phyloP scores from a whole-genome alignment of 495 filamentous ascomycete species.

The Delitschia confertaspora region DNA sequence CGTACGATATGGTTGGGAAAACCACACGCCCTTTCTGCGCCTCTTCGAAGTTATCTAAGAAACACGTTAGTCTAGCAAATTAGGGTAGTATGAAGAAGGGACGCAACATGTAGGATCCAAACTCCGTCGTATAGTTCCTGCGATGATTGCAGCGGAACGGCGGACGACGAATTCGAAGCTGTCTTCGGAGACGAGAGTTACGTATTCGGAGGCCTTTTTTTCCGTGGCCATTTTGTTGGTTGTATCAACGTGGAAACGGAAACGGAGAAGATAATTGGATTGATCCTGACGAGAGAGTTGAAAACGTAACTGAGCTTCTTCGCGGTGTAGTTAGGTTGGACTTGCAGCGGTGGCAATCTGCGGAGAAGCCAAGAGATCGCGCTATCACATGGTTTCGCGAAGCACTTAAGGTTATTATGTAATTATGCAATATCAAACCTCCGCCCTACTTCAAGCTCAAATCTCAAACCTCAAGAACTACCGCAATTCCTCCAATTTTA shows the following conservation, averaged over 20 bases:
- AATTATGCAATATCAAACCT: background rate
- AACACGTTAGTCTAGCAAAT: no score
- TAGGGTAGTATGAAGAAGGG: no score
- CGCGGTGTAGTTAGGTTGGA: no score
- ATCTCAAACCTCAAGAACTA: background rate
- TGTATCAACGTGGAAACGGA: no score
- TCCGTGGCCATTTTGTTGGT: no score
- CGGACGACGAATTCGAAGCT: conserved; percentile 82
- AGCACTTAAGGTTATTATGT: background rate
- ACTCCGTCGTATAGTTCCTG: conserved; percentile 75
- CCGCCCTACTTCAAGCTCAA: conserved; percentile 2
- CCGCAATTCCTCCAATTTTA: background rate
- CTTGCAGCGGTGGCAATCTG: no score
- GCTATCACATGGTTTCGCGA: conserved; percentile 20
- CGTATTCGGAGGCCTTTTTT: conserved; percentile 45
- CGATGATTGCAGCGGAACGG: conserved; percentile 64
- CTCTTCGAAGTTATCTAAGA: conserved; percentile 61
- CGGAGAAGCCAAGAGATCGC: background rate
- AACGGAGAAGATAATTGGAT: no score
- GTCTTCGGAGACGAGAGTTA: conserved; percentile 80
- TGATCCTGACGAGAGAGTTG: no score
- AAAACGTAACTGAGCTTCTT: no score
- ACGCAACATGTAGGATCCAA: conserved; percentile 58
- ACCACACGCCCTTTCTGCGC: conserved; percentile 53
- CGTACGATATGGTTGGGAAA: conserved; percentile 67